phyloP scores from a whole-genome alignment of 305 asterid species.

The Solanum hybrid region DNA sequence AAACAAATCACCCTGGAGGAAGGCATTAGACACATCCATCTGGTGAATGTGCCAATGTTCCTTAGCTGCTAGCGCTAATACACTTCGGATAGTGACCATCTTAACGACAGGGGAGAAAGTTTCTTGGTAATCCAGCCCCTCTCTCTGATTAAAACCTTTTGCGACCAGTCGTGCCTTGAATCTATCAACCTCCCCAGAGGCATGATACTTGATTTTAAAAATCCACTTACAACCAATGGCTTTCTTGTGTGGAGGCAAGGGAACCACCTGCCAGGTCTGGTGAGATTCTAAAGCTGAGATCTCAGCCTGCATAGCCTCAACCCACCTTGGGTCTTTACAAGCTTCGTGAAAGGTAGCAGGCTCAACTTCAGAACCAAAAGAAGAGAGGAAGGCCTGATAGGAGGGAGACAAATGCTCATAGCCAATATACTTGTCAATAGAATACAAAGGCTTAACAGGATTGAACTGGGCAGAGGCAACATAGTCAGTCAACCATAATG shows the following conservation, averaged over 20 bases:
- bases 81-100: no score
- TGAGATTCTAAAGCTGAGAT: background rate
- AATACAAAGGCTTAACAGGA: background rate
- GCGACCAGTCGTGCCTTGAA: background rate
- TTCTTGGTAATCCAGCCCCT: background rate
- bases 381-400: background rate
- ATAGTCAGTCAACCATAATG: background rate
- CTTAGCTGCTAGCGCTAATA: no score
- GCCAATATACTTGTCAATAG: background rate
- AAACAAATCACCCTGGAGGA: background rate
- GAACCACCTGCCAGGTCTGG: background rate
- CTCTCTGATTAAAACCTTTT: background rate
- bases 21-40: background rate
- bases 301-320: no score
- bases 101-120: background rate
- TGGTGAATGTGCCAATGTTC: background rate
- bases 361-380: background rate
- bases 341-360: background rate
- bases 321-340: background rate
- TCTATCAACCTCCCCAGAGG: background rate
- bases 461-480: background rate
- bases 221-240: background rate
- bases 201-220: background rate
- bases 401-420: background rate
- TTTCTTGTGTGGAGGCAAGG: background rate